Base-by-base conservation (phyloP, 305 asterid genomes). In the Rubia balearica region DNA sequence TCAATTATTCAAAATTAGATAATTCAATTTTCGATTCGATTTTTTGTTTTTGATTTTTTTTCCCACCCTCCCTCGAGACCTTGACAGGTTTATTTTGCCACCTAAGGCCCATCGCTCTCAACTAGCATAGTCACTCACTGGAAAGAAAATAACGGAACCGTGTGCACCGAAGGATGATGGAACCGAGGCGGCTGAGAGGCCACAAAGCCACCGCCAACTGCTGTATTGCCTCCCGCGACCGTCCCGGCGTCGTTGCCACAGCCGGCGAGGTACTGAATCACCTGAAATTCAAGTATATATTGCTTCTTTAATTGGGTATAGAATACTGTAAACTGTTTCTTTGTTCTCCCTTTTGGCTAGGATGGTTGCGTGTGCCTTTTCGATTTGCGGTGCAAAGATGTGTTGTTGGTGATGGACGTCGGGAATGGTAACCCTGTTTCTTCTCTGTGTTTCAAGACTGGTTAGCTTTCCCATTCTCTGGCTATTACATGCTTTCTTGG, bases 381-480 rank as follows among this genome's bases (percentile, higher is more conserved):
- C 77, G 97, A 91, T 82, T 78, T 93, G 82, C 86, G 97, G 77
- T 86, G 97, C 88, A 85, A 87, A 80, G 96, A 94, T 72, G 82
- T 77, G 77, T 65, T 89, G 74, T 85, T 80, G 73, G 74, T 76
- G 17, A 80, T 86, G 85, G 92, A 89, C 76, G 84, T 85, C 27
- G 93, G 89, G 69, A 78, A 81, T 68, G 84, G 84, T n/a, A 77
- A 76, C 73, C 87, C 96, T 13, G 73, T 90, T 73, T 85, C 97
- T 38, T 90, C 97, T 51, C 56, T 93, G 21, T 93, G 92, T 74
- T 93, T 88, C 79, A 89, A 86, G 83, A 87, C 92, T 75, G 96
- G 97, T 89, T 77, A 43, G 77, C 75, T 63, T 76, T n/a, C 16
- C 17, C 69, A 19, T 71, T 55, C 68, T 17, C 5, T 67, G 45